These are phyloP conservation scores for Fusarium sp. DNA, from an alignment of 2,329 filamentous ascomycete genomes.

Conservation along the genomic window DNA sequence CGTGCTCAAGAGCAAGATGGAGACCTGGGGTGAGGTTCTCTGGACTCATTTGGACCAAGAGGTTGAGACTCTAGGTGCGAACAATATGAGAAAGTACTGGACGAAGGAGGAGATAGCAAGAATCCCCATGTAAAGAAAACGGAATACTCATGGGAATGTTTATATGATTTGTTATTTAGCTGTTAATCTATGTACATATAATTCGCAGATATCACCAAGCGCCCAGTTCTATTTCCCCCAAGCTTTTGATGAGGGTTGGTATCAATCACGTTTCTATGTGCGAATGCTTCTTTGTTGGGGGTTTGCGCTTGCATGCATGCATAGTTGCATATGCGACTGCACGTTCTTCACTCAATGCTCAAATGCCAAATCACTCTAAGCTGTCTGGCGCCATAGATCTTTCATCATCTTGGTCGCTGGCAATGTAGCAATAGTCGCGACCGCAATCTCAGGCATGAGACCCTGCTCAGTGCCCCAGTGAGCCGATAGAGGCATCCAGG, in stretches of 20 bases:
- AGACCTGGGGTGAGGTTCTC: constrained; percentile 80
- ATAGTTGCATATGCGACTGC: background rate
- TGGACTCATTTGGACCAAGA: constrained; percentile 89
- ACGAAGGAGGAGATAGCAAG: constrained; percentile 76
- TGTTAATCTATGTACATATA: constrained; percentile 9
- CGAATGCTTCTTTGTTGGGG: constrained; percentile 1
- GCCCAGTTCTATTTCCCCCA: constrained; percentile 5
- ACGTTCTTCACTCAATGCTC: background rate
- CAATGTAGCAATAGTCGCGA: constrained; percentile 58
- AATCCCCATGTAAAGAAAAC: constrained; percentile 71
- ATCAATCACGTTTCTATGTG: constrained; percentile 22
- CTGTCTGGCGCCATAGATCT: constrained; percentile 58
- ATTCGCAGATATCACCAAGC: constrained; percentile 20
- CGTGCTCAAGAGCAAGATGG: constrained; percentile 77
- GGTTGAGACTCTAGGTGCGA: constrained; percentile 79
- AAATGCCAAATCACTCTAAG: constrained; percentile 6
- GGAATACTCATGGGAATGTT: background rate
- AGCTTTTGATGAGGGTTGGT: constrained; percentile 14
- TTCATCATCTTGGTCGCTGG: constrained; percentile 59
- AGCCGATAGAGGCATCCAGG: constrained; percentile 84
- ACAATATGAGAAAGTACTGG: constrained; percentile 88
- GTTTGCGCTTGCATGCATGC: background rate
- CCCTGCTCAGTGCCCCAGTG: constrained; percentile 84
- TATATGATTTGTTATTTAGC: constrained; percentile 6
- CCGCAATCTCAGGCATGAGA: constrained; percentile 54